Evolutionary conservation across 176 grass and related monocot genomes (phyloP), one percentile per base, ranked within the genome.

Genomic region (Chloris gayana): DNA sequence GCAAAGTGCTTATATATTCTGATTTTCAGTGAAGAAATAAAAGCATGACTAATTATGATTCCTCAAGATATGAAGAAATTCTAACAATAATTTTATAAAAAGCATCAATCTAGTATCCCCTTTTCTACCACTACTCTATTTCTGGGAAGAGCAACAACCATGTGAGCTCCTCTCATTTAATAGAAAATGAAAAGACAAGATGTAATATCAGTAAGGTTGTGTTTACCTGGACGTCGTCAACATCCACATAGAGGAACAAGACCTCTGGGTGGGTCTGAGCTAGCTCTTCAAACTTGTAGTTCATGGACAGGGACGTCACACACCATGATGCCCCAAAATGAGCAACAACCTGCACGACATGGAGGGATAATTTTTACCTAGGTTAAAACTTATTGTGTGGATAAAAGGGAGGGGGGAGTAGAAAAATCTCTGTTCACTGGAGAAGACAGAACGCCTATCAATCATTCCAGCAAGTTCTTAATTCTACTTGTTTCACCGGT

Each of bases 301-400:
- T 95, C 96, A 95, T 95, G 64, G 96, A 89, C 37, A 95, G 88
- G 19, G 92, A 99, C 38, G 96, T 94, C 29, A 93, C 93, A 82
- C 96, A 95, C 93, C 96, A 99, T 32, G 93, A 93, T 56, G 96
- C 92, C 79, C 92, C 70, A 65, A 99, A 99, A 83, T 95, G 96
- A 30, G 82, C 88, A 33, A 93, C 78, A 57, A 99, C 86, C 96
- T 99, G 56, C 74, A 87, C 1, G 54, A 57, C 2, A 54, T 15
- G 26, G 25, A 25, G 5, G 33, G 6, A 44, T 18, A 34, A 41
- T 12, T n/a, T 29, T 60, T 63, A 30, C 18, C 21, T 18, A 86
- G 5, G 15, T 6, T 87, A 14, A 12, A 47, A 50, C 7, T 64
- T 70, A 50, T 38, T 49, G 2, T 35, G 37, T 69, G 51, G 15